A percentile compares a stretch with the other conserved stretches of the same genome.
phyloP scores from a whole-genome alignment of 2,329 filamentous ascomycete species.

The Sporothrix sp. region DNA sequence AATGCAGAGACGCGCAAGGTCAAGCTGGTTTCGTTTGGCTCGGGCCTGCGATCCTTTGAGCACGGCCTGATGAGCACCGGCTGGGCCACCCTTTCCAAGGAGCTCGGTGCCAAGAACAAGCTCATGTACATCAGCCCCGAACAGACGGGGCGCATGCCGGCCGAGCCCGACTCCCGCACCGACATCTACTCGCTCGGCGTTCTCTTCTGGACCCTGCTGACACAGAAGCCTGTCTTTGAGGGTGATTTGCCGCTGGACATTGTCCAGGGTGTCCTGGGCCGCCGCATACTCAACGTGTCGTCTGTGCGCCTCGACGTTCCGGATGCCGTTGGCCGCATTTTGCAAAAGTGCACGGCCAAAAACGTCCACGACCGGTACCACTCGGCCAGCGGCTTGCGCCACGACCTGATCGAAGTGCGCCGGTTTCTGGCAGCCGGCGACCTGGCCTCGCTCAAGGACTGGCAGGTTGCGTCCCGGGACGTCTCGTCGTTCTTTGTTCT shows the following conservation, averaged over 20 bases:
- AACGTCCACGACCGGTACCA: constrained; percentile 82
- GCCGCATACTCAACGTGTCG: constrained; percentile 67
- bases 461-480: constrained; percentile 71
- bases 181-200: constrained; percentile 91
- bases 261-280: constrained; percentile 77
- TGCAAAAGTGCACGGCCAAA: constrained; percentile 88
- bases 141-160: constrained; percentile 86
- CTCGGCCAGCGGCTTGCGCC: constrained; percentile 74
- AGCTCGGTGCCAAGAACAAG: constrained; percentile 80
- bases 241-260: constrained; percentile 78
- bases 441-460: constrained; percentile 57
- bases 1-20: constrained; percentile 60
- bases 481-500: constrained; percentile 88
- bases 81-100: constrained; percentile 74
- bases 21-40: constrained; percentile 76
- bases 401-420: constrained; percentile 67
- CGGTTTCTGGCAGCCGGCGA: constrained; percentile 68
- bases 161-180: constrained; percentile 81
- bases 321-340: constrained; percentile 69
- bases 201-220: constrained; percentile 77
- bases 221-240: constrained; percentile 69
- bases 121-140: constrained; percentile 88
- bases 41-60: constrained; percentile 79
- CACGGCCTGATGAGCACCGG: constrained; percentile 77
- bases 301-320: constrained; percentile 73